Conservation (phyloP, 2,329 filamentous ascomycete species). For the Stagonosporopsis cucurbitacearum region DNA sequence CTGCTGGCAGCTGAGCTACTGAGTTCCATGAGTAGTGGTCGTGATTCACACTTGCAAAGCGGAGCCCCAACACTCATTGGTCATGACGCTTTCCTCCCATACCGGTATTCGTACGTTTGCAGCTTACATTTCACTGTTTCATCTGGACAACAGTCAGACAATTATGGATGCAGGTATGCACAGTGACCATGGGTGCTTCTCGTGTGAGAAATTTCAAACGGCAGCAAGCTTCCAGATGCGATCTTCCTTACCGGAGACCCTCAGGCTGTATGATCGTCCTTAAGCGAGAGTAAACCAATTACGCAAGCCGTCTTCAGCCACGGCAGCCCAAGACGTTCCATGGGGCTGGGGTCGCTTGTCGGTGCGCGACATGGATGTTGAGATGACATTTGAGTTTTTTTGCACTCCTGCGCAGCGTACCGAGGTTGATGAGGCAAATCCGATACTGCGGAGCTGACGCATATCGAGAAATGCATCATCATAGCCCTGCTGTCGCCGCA, state of each 20-base stretch:
- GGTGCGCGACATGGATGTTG: conserved; percentile 10
- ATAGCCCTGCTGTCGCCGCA: background rate
- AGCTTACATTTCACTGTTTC: background rate
- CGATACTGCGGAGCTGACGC: background rate
- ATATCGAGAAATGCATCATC: background rate
- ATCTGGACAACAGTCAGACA: background rate
- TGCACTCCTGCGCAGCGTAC: background rate
- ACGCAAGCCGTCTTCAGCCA: conserved; percentile 6
- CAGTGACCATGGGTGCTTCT: background rate
- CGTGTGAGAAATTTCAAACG: conserved; percentile 1
- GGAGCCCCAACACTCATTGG: background rate
- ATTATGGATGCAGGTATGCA: background rate
- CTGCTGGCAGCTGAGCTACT: background rate
- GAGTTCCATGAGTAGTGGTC: background rate
- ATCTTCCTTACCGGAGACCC: background rate
- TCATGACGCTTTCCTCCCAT: conserved; percentile 1
- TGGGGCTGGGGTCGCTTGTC: conserved; percentile 1
- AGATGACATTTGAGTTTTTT: conserved; percentile 11
- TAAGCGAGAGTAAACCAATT: conserved; percentile 9
- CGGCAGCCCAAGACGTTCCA: background rate
- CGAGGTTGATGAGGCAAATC: conserved; percentile 5
- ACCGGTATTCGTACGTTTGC: conserved; percentile 6
- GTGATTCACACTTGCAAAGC: background rate
- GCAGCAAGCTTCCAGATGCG: conserved; percentile 10
- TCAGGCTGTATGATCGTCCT: conserved; percentile 12